Base-by-base conservation (phyloP, 768 basidiomycete species). In the Plicaturopsis crispa region DNA sequence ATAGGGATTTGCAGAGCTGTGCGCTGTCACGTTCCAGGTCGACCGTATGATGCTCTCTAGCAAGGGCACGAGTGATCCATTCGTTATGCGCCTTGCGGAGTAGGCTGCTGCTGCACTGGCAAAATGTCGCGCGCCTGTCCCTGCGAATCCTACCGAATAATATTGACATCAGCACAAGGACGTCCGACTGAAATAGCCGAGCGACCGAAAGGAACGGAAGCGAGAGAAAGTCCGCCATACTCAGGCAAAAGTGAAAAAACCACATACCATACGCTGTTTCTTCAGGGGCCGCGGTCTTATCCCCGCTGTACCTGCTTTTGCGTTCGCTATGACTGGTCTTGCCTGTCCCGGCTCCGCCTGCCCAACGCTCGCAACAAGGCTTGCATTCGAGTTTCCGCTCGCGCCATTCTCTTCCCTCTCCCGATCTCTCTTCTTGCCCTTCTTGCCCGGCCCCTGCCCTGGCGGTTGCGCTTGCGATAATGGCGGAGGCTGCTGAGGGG, bases 211-310 rank as follows among this genome's bases (percentile, higher is more conserved):
- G n/a, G n/a, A n/a, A n/a, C n/a, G n/a, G n/a, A n/a, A n/a, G n/a
- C n/a, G n/a, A n/a, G n/a, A n/a, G n/a, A n/a, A n/a, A n/a, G n/a
- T n/a, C n/a, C n/a, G n/a, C n/a, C n/a, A n/a, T n/a, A n/a, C n/a
- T n/a, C n/a, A n/a, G n/a, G n/a, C 8, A 33, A 31, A 20, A 31
- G 14, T 26, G 6, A 24, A 20, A 28, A 16, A 16, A 21, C 31
- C 32, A 67, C 77, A 50, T 48, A 85, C 84, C 76, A 83, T 66
- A 44, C 80, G 70, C 52, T 77, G 81, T 59, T 83, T 86, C 70
- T 87, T 87, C 31, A 79, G 52, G 16, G 84, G 84, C 47, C 84
- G 67, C 20, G 83, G 81, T 39, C 78, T 66, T 11, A 69, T 72
- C 33, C 68, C 72, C 6, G 65, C 67, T 24, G 63, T 66, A 13